Evolutionary conservation across 108 stramenopile species (phyloP).

Genomic region (Pseudonitzschia multistriata): DNA sequence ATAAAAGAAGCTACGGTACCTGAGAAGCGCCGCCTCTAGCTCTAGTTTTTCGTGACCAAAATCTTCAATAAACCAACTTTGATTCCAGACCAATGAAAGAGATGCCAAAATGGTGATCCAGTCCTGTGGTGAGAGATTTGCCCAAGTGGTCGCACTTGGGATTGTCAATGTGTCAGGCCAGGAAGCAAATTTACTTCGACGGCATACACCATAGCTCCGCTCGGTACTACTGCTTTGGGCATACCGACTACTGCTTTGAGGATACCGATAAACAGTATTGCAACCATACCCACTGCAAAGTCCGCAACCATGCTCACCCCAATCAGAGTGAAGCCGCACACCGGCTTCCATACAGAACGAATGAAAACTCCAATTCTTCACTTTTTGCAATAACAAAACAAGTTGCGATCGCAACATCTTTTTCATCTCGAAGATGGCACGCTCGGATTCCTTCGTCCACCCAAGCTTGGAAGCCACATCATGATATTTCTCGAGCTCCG

Average conservation of each 20-base stretch:
- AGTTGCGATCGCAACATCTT: not conserved
- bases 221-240: not conserved
- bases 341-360: slow-evolving; percentile 1
- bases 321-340: not conserved
- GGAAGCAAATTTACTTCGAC: too few species aligned
- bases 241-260: too few species aligned
- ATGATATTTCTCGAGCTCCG: not conserved
- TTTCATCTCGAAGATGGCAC: not conserved
- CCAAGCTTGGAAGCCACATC: not conserved
- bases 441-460: not conserved
- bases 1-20: not conserved
- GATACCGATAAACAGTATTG: not conserved
- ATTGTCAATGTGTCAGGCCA: not conserved
- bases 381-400: not conserved
- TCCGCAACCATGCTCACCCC: not conserved
- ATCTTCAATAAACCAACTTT: not conserved
- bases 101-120: slow-evolving; percentile 3
- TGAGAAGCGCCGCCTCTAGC: not conserved
- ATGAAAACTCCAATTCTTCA: not conserved
- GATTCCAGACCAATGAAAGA: slow-evolving; percentile 6
- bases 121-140: slow-evolving; percentile 5
- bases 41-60: not conserved
- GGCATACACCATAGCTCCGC: too few species aligned
- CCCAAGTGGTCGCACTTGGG: not conserved
- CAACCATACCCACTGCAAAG: not conserved